Evolutionary conservation across 1,139 yeast genomes (phyloP), one percentile per base, ranked within the genome.

Genomic region (Blastobotrys aristatus): DNA sequence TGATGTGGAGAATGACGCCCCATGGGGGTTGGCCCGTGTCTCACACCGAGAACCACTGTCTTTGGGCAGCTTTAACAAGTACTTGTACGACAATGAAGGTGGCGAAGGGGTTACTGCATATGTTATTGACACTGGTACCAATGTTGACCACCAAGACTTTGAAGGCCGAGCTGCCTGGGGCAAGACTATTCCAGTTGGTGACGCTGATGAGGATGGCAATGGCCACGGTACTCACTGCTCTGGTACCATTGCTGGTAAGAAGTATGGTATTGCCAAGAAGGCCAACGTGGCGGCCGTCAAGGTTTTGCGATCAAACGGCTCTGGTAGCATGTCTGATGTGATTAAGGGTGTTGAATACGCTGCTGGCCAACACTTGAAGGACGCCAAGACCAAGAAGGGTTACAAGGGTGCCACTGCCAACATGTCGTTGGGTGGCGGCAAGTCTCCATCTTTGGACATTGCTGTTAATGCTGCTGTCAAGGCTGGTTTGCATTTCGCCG

Each of bases 101-200:
- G 97, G 97, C 59, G 79, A 81, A 61, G 97, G 96, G 64, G 96
- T 90, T 50, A 88, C 95, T 40, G 80, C 96, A n/a, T 83, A 81
- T 61, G 84, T 90, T 52, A 83, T 90, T 61, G 97, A 90, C 71
- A 90, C 97, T 40, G 97, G 97, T 72, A 77, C 90, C 67, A 84
- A 85, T 62, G 74, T 84, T 48, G 73, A 77, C 52, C 97, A 89
- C 69, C 77, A 72, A 48, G 95, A 89, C 63, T 89, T 90, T 62
- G 90, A 75, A 49, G 96, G 96, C 53, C 84, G 98, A 69, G 98
- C 97, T 54, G 64, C 61, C 42, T 90, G 97, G 97, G 97, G 97
- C 61, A 78, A 82, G 60, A 89, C 97, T 40, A 76, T 92, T 57
- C 96, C 97, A 48, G 63, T 69, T 40, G 92, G 88, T 57, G 96